These are phyloP conservation scores for Lentinula boryana DNA, from an alignment of 768 basidiomycete species.

Conservation along the genomic window DNA sequence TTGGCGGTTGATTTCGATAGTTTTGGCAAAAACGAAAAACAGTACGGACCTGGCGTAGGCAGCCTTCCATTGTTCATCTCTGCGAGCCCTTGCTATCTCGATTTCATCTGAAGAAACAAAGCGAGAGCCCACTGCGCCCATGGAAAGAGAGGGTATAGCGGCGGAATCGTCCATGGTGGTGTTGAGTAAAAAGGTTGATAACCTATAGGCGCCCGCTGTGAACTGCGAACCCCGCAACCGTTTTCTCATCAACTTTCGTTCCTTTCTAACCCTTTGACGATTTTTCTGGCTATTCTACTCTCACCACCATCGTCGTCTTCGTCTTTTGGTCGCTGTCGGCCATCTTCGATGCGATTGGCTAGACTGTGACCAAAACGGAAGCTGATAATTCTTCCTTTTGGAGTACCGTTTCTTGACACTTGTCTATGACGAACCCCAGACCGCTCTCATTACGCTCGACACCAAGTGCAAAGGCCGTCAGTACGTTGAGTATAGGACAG, in stretches of 20 bases:
- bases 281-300: background rate
- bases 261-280: background rate
- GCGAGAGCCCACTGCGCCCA: conserved; percentile 72
- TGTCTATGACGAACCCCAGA: conserved; percentile 21
- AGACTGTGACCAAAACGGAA: background rate
- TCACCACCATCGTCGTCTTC: background rate
- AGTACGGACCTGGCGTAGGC: conserved; percentile 68
- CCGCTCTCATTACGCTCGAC: conserved; percentile 28
- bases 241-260: background rate
- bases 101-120: conserved; percentile 79
- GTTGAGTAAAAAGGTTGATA: background rate
- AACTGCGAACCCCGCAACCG: background rate
- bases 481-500: conserved; percentile 19
- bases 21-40: background rate
- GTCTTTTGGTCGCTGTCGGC: background rate
- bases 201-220: background rate
- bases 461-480: conserved; percentile 27
- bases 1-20: conserved; percentile 6
- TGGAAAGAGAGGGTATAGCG: conserved; percentile 63
- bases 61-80: conserved; percentile 87
- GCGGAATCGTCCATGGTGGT: conserved; percentile 13
- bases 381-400: background rate
- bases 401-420: background rate
- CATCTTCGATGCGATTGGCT: background rate
- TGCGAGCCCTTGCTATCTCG: conserved; percentile 60